A percentile compares a stretch with the other conserved stretches of the same genome.
phyloP scores from a whole-genome alignment of 768 basidiomycete genomes.

The Ramaria rubella region DNA sequence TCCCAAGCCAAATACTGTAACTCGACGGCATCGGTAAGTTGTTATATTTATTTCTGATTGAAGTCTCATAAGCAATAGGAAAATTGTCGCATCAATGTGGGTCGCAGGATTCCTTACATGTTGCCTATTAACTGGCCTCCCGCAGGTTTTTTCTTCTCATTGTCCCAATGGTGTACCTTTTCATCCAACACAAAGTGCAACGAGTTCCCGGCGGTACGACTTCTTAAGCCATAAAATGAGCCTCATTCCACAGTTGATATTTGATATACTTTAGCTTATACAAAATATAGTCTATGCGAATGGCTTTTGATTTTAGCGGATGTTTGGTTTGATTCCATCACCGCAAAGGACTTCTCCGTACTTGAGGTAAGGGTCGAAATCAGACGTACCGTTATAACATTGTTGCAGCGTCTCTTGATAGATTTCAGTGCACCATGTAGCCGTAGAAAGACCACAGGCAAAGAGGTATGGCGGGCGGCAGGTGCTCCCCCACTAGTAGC shows the following conservation, averaged over 20 bases:
- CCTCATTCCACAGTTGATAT: conserved; percentile 1
- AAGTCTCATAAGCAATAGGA: conserved; percentile 30
- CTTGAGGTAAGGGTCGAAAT: conserved; percentile 40
- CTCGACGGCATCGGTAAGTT: conserved; percentile 48
- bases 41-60: not conserved
- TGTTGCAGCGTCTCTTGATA: not conserved
- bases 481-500: too few relatives aligned
- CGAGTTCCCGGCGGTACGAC: conserved; percentile 66
- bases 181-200: conserved; percentile 78
- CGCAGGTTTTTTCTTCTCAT: conserved; percentile 65
- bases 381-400: not conserved
- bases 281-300: conserved; percentile 79
- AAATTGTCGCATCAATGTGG: conserved; percentile 46
- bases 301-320: conserved; percentile 78
- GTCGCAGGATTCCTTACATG: conserved; percentile 17
- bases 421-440: not conserved
- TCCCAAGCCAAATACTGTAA: conserved; percentile 29
- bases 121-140: not conserved
- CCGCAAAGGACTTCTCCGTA: conserved; percentile 51
- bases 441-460: not conserved
- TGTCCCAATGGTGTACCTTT: conserved; percentile 74
- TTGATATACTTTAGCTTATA: conserved; percentile 60
- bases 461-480: too few relatives aligned
- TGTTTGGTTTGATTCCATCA: conserved; percentile 63
- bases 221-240: not conserved